Conservation (phyloP, 129 eudicot species). For the Pulicaria dysenterica region DNA sequence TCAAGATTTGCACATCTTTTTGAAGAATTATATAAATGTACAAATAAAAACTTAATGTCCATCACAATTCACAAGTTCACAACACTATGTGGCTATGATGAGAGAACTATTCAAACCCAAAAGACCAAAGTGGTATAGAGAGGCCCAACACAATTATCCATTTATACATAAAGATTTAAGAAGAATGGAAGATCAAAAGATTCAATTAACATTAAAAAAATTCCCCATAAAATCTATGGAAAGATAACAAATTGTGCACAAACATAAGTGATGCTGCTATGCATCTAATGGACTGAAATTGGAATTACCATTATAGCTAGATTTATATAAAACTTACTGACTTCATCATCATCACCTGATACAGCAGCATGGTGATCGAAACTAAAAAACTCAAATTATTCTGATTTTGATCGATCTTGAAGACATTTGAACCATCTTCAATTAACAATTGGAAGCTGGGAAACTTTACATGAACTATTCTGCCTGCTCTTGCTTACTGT, state of each 20-base stretch:
- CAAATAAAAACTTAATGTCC: too few species aligned
- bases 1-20: too few species aligned
- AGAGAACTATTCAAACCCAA: too few species aligned
- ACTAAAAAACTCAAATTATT: conserved; percentile 35
- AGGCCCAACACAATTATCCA: neutral
- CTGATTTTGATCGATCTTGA: conserved; percentile 24
- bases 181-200: conserved; percentile 24
- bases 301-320: neutral
- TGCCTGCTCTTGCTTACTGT: conserved; percentile 24
- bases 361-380: conserved; percentile 9
- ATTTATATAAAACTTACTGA: conserved; percentile 7
- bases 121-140: neutral
- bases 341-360: neutral
- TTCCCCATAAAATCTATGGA: conserved; percentile 20
- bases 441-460: conserved; percentile 25
- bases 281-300: conserved; percentile 21
- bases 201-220: neutral
- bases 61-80: too few species aligned
- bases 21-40: too few species aligned
- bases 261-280: conserved; percentile 22
- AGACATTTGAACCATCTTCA: conserved; percentile 32
- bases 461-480: conserved; percentile 36
- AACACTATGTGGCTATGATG: too few species aligned
- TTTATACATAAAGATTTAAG: neutral
- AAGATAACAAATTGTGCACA: conserved; percentile 30